Evolutionary conservation across 2,329 filamentous ascomycete genomes (phyloP).

Genomic region (Raffaelea albimanens): DNA sequence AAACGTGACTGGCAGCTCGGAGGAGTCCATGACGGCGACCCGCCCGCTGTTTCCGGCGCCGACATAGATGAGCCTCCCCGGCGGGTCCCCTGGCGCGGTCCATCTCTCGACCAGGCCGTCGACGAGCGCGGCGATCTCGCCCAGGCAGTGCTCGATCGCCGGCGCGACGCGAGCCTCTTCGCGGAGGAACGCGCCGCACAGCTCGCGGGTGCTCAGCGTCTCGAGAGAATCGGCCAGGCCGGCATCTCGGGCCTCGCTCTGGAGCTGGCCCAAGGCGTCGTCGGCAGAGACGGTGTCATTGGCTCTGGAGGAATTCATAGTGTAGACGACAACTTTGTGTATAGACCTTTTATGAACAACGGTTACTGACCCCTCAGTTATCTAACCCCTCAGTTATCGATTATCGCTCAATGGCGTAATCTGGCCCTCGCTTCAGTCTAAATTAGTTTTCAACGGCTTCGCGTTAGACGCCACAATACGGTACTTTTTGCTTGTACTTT

Average conservation of each 20-base stretch:
- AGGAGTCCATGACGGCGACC: slow-evolving; percentile 25
- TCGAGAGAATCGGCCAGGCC: background rate
- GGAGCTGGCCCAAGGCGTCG: background rate
- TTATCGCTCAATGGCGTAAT: too few species aligned
- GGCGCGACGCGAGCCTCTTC: background rate
- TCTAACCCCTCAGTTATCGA: too few species aligned
- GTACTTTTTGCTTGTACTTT: too few species aligned
- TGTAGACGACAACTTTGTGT: too few species aligned
- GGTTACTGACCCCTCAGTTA: too few species aligned
- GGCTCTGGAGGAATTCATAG: too few species aligned
- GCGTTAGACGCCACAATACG: too few species aligned
- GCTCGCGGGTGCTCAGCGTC: background rate
- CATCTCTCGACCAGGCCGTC: slow-evolving; percentile 21
- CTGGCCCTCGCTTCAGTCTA: too few species aligned
- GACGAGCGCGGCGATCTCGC: slow-evolving; percentile 21
- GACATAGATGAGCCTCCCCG: slow-evolving; percentile 28
- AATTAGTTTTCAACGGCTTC: too few species aligned
- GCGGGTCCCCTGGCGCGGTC: too few species aligned
- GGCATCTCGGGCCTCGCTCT: background rate
- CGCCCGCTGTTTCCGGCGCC: slow-evolving; percentile 34
- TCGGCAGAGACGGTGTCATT: too few species aligned
- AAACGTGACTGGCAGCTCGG: slow-evolving; percentile 31
- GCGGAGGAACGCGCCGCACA: background rate
- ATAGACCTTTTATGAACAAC: too few species aligned
- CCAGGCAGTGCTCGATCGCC: background rate